These are phyloP conservation scores for Chlorencoelia australis DNA, from an alignment of 2,329 filamentous ascomycete genomes.

Conservation along the genomic window DNA sequence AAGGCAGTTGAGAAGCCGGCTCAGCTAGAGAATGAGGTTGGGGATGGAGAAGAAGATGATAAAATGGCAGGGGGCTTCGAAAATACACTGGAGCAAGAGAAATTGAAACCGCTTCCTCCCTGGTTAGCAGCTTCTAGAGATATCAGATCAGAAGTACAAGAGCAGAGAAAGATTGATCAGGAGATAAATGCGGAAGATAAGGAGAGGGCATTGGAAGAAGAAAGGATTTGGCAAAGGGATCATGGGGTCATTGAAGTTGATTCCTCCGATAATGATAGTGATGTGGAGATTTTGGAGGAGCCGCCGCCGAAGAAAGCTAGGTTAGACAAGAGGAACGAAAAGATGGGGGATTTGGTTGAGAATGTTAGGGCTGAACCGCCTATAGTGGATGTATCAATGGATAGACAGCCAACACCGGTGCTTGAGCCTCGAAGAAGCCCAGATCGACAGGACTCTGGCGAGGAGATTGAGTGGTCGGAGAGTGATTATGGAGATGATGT, in stretches of 20 bases:
- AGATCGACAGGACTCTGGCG: conserved; percentile 15
- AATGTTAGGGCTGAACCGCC: conserved; percentile 21
- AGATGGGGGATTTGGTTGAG: conserved; percentile 23
- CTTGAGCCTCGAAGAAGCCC: background rate
- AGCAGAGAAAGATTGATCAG: conserved; percentile 44
- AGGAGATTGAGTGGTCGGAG: conserved; percentile 41
- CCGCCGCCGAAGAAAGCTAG: conserved; percentile 22
- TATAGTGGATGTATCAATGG: conserved; percentile 19
- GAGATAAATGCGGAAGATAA: conserved; percentile 56
- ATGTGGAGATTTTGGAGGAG: conserved; percentile 44
- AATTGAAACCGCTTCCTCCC: conserved; percentile 53
- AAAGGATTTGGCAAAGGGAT: conserved; percentile 36
- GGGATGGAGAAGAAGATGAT: conserved; percentile 22
- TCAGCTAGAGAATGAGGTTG: conserved; percentile 12
- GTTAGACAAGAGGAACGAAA: conserved; percentile 7
- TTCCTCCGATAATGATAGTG: conserved; percentile 36
- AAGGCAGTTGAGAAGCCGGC: conserved; percentile 23
- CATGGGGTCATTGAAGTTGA: conserved; percentile 51
- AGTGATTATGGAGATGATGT: conserved; percentile 33
- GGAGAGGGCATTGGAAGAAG: conserved; percentile 45
- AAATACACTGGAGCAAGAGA: conserved; percentile 24
- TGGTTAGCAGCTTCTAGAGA: conserved; percentile 61
- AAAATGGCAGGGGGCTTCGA: conserved; percentile 31
- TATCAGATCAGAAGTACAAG: conserved; percentile 52
- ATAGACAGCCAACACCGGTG: conserved; percentile 13